Base-by-base conservation (phyloP, 768 basidiomycete genomes). In the Neoboletus magnificus region DNA sequence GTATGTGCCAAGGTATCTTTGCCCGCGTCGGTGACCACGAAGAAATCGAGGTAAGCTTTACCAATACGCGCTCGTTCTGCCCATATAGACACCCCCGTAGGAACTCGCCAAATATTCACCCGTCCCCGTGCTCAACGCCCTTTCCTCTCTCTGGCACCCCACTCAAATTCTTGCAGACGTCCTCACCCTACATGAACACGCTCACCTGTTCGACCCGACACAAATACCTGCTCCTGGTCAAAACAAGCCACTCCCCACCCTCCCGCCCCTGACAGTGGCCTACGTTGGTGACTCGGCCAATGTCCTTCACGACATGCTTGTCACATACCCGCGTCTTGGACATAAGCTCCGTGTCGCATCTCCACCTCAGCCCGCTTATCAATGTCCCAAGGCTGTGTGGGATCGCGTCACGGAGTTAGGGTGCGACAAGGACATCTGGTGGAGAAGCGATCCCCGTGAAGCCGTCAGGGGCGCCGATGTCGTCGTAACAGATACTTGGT, bases 401-500 rank as follows among this genome's bases (percentile, higher is more conserved):
- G 80, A 86, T 43, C 83, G 89, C 12, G 89, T 97, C 43, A 79
- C 81, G 51, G 83, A 86, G 64, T 79, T 91, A 6, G 85, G 76
- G 9, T 90, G 88, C 64, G 87, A 91, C 58, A 79, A 85, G 62
- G 71, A 73, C 48, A 90, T 92, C 45, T 79, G 75, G 74, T 91
- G 90, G 91, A 82, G 82, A 29, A 74, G 69, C 11, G 87, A 92
- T 62, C 95, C 96, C 1, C 80, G 78, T 48, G 91, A 94, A 68
- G 97, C 97, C 0, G 90, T 98, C 8, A 71, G 85, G 4, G 87
- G 84, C 42, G 97, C 97, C 8, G 92, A 98, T 65, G 84, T 98
- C n/a, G 90, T 98, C 45, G 83, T 97, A 12, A 99, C 97, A 2
- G 97, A 99, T 71, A 99, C 97, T 5, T 99, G 96, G 93, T 92